Base-by-base conservation (phyloP, 345 rosid genomes). In the Boechera stricta region DNA sequence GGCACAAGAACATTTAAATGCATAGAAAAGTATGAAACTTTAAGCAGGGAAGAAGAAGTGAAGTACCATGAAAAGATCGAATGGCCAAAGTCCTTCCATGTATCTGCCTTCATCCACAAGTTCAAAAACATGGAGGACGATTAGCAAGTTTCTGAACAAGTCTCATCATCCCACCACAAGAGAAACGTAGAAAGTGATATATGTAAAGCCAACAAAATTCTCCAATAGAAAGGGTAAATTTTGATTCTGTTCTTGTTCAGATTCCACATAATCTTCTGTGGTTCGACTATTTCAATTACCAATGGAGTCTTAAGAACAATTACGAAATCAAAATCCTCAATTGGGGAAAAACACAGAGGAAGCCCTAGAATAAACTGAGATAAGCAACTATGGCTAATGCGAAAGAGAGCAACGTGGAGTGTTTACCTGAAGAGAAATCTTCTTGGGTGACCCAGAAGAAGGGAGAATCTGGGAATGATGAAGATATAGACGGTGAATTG, bases 101-200 rank as follows among this genome's bases (percentile, higher is more conserved):
- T 84, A 86, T 88, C 94, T 91, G 93, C 91, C 97, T 91, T 91
- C 87, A 86, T 72, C 91, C 86, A 81, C 78, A 88, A 67, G 63
- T 72, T 67, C 76, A 36, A 75, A 84, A 77, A 26, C 74, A 64
- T 64, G 53, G 76, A 76, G 62, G 77, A 64, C 60, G 82, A 67
- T 78, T 79, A 69, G 67, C 53, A 72, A 28, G 36, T 64, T 58
- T 21, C 69, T 49, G 8, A 61, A 42, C 38, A 41, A 28, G 26
- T 77, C 54, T 2, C 42, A 45, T 9, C 38, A 58, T 31, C 11
- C 21, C 70, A 47, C 64, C 52, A 47, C 51, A 15, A 51, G 8
- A 41, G 59, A 32, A n/a, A 52, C 13, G 4, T 49, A 49, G 11
- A 49, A 13, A 49, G 26, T 7, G 11, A 16, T 7, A 13, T 5